phyloP scores from a whole-genome alignment of 225 moss, liverwort and hornwort genomes.

The Physcomitrellopsis africana region DNA sequence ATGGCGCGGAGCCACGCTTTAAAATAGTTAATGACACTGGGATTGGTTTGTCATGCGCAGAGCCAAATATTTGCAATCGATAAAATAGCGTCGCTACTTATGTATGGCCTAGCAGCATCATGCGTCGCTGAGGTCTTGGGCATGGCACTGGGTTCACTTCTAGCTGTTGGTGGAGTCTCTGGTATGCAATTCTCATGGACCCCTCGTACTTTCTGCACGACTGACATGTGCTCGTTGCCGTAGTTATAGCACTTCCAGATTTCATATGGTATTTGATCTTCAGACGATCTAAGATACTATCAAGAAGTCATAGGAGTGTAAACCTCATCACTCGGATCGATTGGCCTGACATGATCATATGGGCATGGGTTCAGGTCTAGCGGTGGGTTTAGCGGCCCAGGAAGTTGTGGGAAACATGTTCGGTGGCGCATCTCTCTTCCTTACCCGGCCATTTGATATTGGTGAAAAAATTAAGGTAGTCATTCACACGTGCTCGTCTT shows the following conservation, averaged over 20 bases:
- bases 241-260: too few relatives aligned
- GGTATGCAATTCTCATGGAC: conserved; percentile 33
- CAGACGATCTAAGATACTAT: too few relatives aligned
- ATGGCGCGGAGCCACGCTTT: not conserved
- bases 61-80: conserved; percentile 61
- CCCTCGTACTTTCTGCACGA: too few relatives aligned
- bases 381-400: conserved; percentile 80
- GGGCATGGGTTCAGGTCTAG: conserved; percentile 54
- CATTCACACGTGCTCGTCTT: not conserved
- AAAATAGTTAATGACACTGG: not conserved
- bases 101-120: conserved; percentile 61
- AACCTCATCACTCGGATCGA: not conserved
- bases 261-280: too few relatives aligned
- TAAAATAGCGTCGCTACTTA: conserved; percentile 60
- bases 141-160: conserved; percentile 73
- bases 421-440: conserved; percentile 78
- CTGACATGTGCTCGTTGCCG: too few relatives aligned
- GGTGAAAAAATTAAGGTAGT: conserved; percentile 80
- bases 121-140: conserved; percentile 69
- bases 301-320: too few relatives aligned
- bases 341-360: not conserved
- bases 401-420: conserved; percentile 94
- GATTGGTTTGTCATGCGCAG: conserved; percentile 40
- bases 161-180: conserved; percentile 87
- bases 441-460: conserved; percentile 75